Base-by-base conservation (phyloP, 2,329 filamentous ascomycete species). In the Nannizziopsis arthrosporioides region DNA sequence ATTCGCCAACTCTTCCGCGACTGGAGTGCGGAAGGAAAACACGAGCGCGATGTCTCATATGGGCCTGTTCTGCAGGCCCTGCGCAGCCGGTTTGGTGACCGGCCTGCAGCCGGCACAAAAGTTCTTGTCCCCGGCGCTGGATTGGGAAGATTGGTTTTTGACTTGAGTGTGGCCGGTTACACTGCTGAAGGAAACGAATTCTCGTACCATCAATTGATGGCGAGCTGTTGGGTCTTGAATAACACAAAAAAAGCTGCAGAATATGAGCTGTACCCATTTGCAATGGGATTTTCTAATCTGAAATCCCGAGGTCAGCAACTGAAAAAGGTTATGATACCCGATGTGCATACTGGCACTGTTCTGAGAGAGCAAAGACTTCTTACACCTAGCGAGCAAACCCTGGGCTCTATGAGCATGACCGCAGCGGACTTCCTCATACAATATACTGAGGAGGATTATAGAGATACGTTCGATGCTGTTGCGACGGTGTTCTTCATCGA, bases 401-500 rank as follows among this genome's bases (percentile, higher is more conserved):
- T 64, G 19, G 85, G 85, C 32, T 71, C 79, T 31, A 94, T 98
- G 87, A 81, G 80, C 60, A 96, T 98, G 90, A 82, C 83, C 17
- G 85, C 89, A 0, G 88, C 87, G 2, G 92, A 98, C 63, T 98
- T 98, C 60, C 77, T 93, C 49, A 82, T 87, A n/a, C 66, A 89
- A 0, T 98, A 98, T 63, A 76, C 74, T 19, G 73, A 81, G 50
- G 71, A 76, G 1, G 74, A 76, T 0, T 77, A 85, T 56, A 65
- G 68, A 7, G 74, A 73, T 0, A 59, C 65, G 0, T 96, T 88
- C 63, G 82, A 95, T 59, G 88, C 83, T 1, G 86, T 96, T 1
- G 81, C 85, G 0, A 86, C 84, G 2, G 85, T 94, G 9, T 98
- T 96, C 69, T 98, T 98, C 70, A 82, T 98, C 50, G 93, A 98